These are phyloP conservation scores for Daldinia vernicosa DNA, from an alignment of 495 filamentous ascomycete species.

Conservation along the genomic window DNA sequence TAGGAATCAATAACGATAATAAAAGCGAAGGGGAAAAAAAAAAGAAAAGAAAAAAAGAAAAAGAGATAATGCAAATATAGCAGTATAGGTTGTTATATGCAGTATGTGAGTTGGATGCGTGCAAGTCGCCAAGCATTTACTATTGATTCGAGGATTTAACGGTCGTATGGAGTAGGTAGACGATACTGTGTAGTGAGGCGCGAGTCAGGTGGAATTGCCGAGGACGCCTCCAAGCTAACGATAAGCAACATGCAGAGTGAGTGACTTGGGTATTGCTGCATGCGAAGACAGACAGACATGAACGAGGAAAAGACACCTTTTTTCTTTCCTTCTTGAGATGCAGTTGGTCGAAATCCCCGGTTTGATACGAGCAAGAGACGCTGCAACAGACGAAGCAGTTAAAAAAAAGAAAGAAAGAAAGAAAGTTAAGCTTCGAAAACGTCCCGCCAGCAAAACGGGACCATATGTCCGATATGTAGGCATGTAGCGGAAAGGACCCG, in stretches of 20 bases:
- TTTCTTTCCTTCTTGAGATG: not conserved
- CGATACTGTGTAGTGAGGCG: conserved; percentile 11
- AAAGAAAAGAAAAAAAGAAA: not conserved
- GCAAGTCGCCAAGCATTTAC: conserved; percentile 19
- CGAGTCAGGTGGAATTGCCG: conserved; percentile 12
- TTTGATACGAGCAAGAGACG: conserved; percentile 4
- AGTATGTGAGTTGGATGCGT: not conserved
- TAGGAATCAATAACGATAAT: not conserved
- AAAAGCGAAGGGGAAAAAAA: not conserved
- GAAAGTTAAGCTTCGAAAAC: not conserved
- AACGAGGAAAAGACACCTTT: not conserved
- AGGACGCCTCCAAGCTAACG: conserved; percentile 19
- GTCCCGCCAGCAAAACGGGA: not conserved
- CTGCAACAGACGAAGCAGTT: not conserved
- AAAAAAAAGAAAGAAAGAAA: conserved; percentile 1
- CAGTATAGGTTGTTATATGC: not conserved
- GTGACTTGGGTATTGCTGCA: conserved; percentile 15
- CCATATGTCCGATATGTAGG: conserved; percentile 1
- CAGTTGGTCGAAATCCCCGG: not conserved
- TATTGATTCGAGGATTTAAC: conserved; percentile 18
- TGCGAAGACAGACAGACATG: conserved; percentile 12
- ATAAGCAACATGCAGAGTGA: conserved; percentile 3
- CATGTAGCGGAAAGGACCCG: not conserved
- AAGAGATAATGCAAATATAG: not conserved
- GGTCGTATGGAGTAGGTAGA: not conserved